Conservation (phyloP, 805 yeast species). For the Barnettozyma wickerhamii region DNA sequence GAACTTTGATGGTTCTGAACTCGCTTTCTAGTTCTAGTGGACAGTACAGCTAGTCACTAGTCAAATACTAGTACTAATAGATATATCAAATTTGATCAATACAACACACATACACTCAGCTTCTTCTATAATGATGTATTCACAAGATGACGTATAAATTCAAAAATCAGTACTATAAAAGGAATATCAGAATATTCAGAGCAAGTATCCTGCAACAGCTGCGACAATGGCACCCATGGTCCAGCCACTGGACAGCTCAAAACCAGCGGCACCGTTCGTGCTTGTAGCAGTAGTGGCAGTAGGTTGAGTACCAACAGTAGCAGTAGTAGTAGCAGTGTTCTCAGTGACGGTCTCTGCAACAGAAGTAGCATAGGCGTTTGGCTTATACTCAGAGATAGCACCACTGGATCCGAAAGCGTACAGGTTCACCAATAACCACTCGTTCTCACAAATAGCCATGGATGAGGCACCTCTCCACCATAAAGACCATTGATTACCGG, state of each 20-base stretch:
- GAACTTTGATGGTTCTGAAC: constrained; percentile 14
- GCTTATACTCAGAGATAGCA: constrained; percentile 12
- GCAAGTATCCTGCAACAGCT: constrained; percentile 4
- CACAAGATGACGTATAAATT: too few species aligned
- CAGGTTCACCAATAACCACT: constrained; percentile 19
- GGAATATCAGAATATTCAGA: too few species aligned
- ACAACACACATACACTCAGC: too few species aligned
- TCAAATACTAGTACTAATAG: too few species aligned
- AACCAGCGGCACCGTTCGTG: constrained; percentile 1
- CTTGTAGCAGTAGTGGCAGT: constrained; percentile 3
- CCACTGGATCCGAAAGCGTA: constrained; percentile 10
- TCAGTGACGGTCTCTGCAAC: constrained; percentile 22
- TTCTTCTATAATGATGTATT: too few species aligned
- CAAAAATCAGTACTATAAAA: too few species aligned
- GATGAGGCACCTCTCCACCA: constrained; percentile 24
- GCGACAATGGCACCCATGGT: constrained; percentile 3
- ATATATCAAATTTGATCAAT: too few species aligned
- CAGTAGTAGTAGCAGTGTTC: constrained; percentile 18
- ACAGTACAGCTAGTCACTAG: too few species aligned
- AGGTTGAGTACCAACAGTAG: constrained; percentile 8
- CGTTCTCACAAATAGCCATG: constrained; percentile 14
- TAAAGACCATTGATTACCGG: constrained; percentile 11
- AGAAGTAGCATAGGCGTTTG: constrained; percentile 14
- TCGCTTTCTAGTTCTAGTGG: background rate
- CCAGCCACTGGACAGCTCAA: background rate